A percentile compares a stretch with the other conserved stretches of the same genome.
Evolutionary conservation across 2,329 filamentous ascomycete genomes (phyloP).

Genomic region (Fonsecaea pedrosoi): DNA sequence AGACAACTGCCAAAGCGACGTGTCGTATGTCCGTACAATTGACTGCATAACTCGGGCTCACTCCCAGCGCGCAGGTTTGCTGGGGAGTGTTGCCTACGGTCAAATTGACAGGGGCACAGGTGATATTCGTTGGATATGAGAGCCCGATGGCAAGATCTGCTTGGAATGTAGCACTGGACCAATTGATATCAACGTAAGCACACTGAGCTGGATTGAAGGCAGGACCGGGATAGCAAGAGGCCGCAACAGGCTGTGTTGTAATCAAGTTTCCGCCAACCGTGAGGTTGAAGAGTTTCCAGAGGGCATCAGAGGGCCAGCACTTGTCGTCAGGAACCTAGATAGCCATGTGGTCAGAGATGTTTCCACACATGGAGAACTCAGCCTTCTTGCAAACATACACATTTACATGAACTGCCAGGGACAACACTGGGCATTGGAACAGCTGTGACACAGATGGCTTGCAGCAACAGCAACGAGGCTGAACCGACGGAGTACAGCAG

Average conservation of each 20-base stretch:
- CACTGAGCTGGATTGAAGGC: slow-evolving; percentile 40
- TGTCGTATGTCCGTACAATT: slow-evolving; percentile 30
- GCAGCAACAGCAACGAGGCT: neutral
- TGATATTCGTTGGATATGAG: slow-evolving; percentile 41
- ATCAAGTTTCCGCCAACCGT: slow-evolving; percentile 46
- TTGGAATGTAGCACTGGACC: slow-evolving; percentile 42
- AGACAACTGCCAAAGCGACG: slow-evolving; percentile 23
- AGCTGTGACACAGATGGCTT: neutral
- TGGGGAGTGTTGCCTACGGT: slow-evolving; percentile 34
- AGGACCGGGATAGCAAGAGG: slow-evolving; percentile 47
- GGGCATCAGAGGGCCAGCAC: slow-evolving; percentile 46
- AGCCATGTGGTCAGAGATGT: neutral
- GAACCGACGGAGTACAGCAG: neutral
- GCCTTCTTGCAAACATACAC: neutral
- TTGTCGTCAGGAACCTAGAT: slow-evolving; percentile 40
- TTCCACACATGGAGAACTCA: neutral
- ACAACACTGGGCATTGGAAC: neutral
- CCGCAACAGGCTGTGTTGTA: slow-evolving; percentile 44
- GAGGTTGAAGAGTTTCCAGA: slow-evolving; percentile 46
- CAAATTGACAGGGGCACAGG: slow-evolving; percentile 42
- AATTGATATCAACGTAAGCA: slow-evolving; percentile 39
- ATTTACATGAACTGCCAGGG: neutral
- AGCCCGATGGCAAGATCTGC: slow-evolving; percentile 42
- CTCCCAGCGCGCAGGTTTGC: slow-evolving; percentile 42
- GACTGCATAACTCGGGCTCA: slow-evolving; percentile 41